Evolutionary conservation across 306 rosid species (phyloP), one percentile per base, ranked within the genome.

Genomic region (Amphicarpaea edgeworthii): DNA sequence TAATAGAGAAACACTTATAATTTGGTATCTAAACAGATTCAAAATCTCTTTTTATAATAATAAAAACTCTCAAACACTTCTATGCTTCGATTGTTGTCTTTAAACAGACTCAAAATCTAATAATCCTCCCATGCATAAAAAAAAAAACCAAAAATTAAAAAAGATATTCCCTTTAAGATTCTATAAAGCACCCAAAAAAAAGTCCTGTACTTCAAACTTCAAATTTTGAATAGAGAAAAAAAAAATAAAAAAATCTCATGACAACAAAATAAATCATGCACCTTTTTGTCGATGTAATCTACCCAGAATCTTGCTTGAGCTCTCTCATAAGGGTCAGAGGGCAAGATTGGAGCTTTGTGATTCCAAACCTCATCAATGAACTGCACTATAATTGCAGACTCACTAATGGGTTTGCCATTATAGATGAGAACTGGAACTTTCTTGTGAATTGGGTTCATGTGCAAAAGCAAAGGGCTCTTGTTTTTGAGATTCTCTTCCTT

Each of bases 401-500:
- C 86, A 34, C 73, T 67, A 0, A 83, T 21, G 47, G 64, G 73
- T 14, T 78, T 83, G 1, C 69, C 83, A 2, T 82, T 82, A 21
- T 88, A 87, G 32, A 84, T 50, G 15, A 86, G 86, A 81, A 88
- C 90, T 8, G 84, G 89, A 63, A 85, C 76, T 26, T 79, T 72
- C 77, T 87, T 62, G 26, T 89, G 80, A 74, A 89, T 5, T 0
- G 87, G 88, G 55, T 89, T 85, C 86, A 75, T 73, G 38, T 87
- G 72, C 0, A 72, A n/a, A 65, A 82, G 83, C 6, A 72, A 45
- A 12, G 75, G 75, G 24, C 83, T 73, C 54, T 72, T 77, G 62
- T 67, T 47, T 2, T 1, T 1, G 2, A 77, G 34, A 70, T 82
- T 4, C 72, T 72, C 38, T 62, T 77, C 77, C 54, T 38, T 82